A percentile compares a stretch with the other conserved stretches of the same genome.
phyloP scores from a whole-genome alignment of 2,329 filamentous ascomycete genomes.

The Penicillium sp. region DNA sequence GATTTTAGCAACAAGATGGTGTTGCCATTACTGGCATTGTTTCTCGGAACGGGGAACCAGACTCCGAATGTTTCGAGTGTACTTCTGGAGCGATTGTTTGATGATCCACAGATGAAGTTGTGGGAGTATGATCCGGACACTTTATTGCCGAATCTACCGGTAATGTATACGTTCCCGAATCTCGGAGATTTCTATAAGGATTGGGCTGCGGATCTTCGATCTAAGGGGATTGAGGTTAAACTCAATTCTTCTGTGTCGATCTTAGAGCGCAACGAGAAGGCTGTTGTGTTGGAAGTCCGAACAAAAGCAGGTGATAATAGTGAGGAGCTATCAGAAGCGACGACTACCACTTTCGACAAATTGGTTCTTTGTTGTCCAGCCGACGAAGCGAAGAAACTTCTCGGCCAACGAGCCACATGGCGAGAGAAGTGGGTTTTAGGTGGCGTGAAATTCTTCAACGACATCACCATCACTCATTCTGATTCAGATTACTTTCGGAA shows the following conservation, averaged over 20 bases:
- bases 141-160: constrained; percentile 56
- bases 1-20: constrained; percentile 73
- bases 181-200: constrained; percentile 58
- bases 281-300: constrained; percentile 48
- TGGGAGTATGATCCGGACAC: constrained; percentile 61
- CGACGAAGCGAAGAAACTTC: constrained; percentile 57
- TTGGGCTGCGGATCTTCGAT: constrained; percentile 55
- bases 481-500: constrained; percentile 60
- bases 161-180: constrained; percentile 63
- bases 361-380: constrained; percentile 59
- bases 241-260: constrained; percentile 42
- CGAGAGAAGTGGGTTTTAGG: constrained; percentile 68
- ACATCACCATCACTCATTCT: constrained; percentile 63
- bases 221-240: constrained; percentile 57
- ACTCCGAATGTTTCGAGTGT: constrained; percentile 70
- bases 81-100: constrained; percentile 63
- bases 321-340: constrained; percentile 8
- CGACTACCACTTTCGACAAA: constrained; percentile 57
- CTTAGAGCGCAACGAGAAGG: constrained; percentile 51
- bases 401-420: constrained; percentile 55
- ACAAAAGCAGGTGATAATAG: background rate
- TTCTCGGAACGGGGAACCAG: constrained; percentile 74
- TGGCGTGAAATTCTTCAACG: constrained; percentile 66
- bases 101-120: constrained; percentile 60
- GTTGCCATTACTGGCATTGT: constrained; percentile 70